phyloP scores from a whole-genome alignment of 2,329 filamentous ascomycete species.

The Elsinoe fawcettii region DNA sequence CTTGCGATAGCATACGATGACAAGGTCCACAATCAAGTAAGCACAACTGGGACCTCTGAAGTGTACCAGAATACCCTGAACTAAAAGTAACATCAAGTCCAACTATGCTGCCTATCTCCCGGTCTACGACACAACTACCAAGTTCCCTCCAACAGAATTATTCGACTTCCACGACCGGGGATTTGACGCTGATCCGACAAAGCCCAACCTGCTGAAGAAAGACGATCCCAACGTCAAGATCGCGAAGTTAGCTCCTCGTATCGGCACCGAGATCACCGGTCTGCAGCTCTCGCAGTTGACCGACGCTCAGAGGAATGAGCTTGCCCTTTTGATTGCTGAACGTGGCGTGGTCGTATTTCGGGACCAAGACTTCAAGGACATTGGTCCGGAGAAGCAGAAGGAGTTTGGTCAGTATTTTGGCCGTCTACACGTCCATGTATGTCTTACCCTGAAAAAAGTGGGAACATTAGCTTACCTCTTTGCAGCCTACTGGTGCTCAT shows the following conservation, averaged over 20 bases:
- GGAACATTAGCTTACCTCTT: constrained; percentile 18
- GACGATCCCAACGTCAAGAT: constrained; percentile 18
- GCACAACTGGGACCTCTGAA: no score
- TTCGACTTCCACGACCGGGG: constrained; percentile 26
- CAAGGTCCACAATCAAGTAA: background rate
- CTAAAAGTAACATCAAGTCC: background rate
- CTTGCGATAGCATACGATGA: background rate
- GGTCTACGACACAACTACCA: background rate
- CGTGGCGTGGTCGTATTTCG: constrained; percentile 54
- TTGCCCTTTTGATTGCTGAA: constrained; percentile 46
- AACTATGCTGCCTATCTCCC: background rate
- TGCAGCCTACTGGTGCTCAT: background rate
- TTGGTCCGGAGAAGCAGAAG: constrained; percentile 26
- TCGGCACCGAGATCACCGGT: constrained; percentile 47
- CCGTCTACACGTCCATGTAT: constrained; percentile 16
- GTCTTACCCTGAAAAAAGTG: constrained; percentile 16
- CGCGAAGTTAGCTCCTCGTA: constrained; percentile 28
- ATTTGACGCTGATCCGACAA: constrained; percentile 21
- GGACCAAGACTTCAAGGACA: constrained; percentile 46
- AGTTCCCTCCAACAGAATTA: background rate
- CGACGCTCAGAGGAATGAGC: constrained; percentile 47
- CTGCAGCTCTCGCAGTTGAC: constrained; percentile 44
- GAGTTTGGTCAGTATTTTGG: constrained; percentile 19
- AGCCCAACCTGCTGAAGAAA: constrained; percentile 22
- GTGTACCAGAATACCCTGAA: no score